Percentiles rank a stretch among this genome's conserved stretches.
These are phyloP conservation scores for Tremellales sp. DNA, from an alignment of 1,284 basidiomycete species.

Conservation along the genomic window DNA sequence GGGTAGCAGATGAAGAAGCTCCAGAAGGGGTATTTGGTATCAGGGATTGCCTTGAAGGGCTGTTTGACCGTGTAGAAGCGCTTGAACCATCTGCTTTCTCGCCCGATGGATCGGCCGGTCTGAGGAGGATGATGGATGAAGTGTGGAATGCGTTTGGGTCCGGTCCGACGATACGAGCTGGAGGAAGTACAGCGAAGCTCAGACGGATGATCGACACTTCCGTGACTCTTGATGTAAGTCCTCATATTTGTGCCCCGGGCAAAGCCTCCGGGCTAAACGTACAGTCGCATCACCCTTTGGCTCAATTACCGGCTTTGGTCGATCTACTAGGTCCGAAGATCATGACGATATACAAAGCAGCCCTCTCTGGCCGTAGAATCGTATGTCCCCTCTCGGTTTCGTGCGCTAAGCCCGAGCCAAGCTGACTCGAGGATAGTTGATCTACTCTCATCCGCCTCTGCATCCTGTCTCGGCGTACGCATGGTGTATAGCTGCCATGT, in stretches of 20 bases:
- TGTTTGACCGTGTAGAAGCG: constrained; percentile 32
- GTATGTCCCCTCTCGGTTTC: constrained; percentile 24
- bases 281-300: constrained; percentile 32
- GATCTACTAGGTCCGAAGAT: constrained; percentile 34
- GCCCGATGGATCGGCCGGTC: constrained; percentile 6
- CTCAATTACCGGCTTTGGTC: constrained; percentile 35
- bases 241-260: too few relatives aligned
- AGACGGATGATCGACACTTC: too few relatives aligned
- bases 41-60: constrained; percentile 14
- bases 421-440: constrained; percentile 20
- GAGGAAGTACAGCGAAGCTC: too few relatives aligned
- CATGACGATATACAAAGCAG: constrained; percentile 37
- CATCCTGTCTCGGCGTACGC: constrained; percentile 36
- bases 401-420: not conserved
- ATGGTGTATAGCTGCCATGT: constrained; percentile 40
- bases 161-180: too few relatives aligned
- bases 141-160: not conserved
- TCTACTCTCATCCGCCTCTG: constrained; percentile 41
- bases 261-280: not conserved
- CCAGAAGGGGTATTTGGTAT: constrained; percentile 24
- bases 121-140: not conserved
- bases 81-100: constrained; percentile 12
- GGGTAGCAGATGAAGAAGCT: not conserved
- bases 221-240: too few relatives aligned
- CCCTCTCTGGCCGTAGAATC: constrained; percentile 35